Percentiles rank a stretch among this genome's conserved stretches.
These are phyloP conservation scores for Backusella parvicylindrica DNA, from an alignment of 192 early-diverging fungal species.

Conservation along the genomic window DNA sequence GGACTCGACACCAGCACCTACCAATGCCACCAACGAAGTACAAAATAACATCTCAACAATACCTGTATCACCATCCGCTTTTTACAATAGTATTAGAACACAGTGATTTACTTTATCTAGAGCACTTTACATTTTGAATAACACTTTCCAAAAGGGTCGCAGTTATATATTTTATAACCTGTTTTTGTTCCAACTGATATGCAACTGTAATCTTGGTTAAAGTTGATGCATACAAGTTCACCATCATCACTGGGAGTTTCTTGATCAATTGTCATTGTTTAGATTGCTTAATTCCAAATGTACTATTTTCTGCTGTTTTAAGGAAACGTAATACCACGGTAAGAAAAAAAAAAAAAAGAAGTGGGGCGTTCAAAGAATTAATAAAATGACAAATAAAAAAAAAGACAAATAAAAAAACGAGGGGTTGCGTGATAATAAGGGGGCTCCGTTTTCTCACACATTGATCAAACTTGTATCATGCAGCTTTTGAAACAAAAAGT, in stretches of 20 bases:
- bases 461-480: background rate
- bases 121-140: slow-evolving; percentile 69
- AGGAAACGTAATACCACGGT: background rate
- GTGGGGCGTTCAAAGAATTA: background rate
- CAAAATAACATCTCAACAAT: slow-evolving; percentile 97
- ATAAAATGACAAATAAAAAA: background rate
- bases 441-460: background rate
- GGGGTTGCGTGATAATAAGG: background rate
- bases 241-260: background rate
- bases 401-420: background rate
- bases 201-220: slow-evolving; percentile 85
- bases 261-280: background rate
- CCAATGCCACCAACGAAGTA: slow-evolving; percentile 91
- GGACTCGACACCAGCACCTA: slow-evolving; percentile 88
- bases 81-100: background rate
- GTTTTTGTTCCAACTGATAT: slow-evolving; percentile 77
- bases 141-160: slow-evolving; percentile 94
- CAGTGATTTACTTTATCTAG: background rate
- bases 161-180: slow-evolving; percentile 95
- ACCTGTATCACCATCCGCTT: slow-evolving; percentile 83
- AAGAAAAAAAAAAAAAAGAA: background rate
- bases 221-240: slow-evolving; percentile 75
- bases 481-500: background rate
- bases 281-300: background rate
- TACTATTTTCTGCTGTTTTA: background rate